Conservation (phyloP, 441 rosid species). For the Viola pubescens region DNA sequence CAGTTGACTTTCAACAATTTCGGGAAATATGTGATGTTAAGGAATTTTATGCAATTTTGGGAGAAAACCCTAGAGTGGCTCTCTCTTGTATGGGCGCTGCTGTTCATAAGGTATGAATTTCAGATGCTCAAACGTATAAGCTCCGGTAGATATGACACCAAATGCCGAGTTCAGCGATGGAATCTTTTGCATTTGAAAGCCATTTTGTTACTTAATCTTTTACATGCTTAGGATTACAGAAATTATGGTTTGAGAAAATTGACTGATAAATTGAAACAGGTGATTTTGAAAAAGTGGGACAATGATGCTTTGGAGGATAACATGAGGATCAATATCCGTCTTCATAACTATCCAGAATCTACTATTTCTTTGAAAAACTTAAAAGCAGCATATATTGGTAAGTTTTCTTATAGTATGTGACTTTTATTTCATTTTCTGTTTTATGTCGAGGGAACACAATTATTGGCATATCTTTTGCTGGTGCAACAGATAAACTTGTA, state of each 20-base stretch:
- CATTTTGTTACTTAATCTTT: too few relatives aligned
- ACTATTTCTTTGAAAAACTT: slow-evolving; percentile 75
- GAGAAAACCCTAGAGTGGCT: slow-evolving; percentile 68
- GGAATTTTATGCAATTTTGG: slow-evolving; percentile 51
- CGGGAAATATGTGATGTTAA: slow-evolving; percentile 44
- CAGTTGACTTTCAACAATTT: slow-evolving; percentile 71
- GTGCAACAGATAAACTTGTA: slow-evolving; percentile 77
- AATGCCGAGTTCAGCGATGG: too few relatives aligned
- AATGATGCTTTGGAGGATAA: slow-evolving; percentile 35
- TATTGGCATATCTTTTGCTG: slow-evolving; percentile 14
- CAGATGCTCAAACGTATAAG: not conserved
- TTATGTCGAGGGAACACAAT: not conserved
- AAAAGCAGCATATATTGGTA: slow-evolving; percentile 96
- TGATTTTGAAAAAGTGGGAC: slow-evolving; percentile 35
- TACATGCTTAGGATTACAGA: too few relatives aligned
- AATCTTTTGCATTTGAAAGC: too few relatives aligned
- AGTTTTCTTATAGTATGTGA: slow-evolving; percentile 8
- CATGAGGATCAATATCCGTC: slow-evolving; percentile 64
- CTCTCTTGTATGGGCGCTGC: slow-evolving; percentile 81
- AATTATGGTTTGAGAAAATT: slow-evolving; percentile 8
- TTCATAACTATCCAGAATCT: slow-evolving; percentile 73
- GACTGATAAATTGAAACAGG: slow-evolving; percentile 31
- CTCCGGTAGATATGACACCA: not conserved
- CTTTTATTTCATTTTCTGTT: not conserved
- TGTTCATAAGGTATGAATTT: slow-evolving; percentile 58